A percentile compares a stretch with the other conserved stretches of the same genome.
phyloP scores from a whole-genome alignment of 306 rosid genomes.

The Ormosia emarginata region DNA sequence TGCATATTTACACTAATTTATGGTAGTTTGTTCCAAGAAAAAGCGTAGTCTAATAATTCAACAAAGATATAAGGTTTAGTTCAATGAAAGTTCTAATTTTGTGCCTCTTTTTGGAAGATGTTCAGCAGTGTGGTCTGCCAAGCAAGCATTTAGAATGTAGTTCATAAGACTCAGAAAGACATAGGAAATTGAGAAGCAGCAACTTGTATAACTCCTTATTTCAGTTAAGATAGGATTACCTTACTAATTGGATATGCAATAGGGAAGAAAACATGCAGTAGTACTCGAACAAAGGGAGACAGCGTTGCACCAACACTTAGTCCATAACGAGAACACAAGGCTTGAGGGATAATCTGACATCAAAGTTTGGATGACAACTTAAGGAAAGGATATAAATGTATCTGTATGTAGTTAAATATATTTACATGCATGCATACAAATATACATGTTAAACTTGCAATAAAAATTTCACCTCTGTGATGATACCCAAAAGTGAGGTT shows the following conservation, averaged over 20 bases:
- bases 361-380: not conserved
- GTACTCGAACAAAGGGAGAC: constrained; percentile 36
- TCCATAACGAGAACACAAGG: constrained; percentile 35
- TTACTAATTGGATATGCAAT: constrained; percentile 65
- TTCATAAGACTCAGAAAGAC: not conserved
- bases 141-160: no score
- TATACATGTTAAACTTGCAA: not conserved
- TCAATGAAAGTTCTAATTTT: not conserved
- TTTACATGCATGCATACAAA: not conserved
- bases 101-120: not conserved
- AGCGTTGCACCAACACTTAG: constrained; percentile 29
- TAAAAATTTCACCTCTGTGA: constrained; percentile 27
- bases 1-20: not conserved
- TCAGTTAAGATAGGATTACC: constrained; percentile 31
- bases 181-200: not conserved
- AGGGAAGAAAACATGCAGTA: constrained; percentile 50
- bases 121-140: not conserved
- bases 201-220: not conserved
- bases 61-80: not conserved
- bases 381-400: not conserved
- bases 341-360: constrained; percentile 38
- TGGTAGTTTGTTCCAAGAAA: not conserved
- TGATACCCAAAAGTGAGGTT: constrained; percentile 7
- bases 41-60: not conserved
- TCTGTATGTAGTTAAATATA: not conserved